Percentiles rank a stretch among this genome's conserved stretches.
phyloP scores from a whole-genome alignment of 495 filamentous ascomycete genomes.

The Lophiostoma macrostomum region DNA sequence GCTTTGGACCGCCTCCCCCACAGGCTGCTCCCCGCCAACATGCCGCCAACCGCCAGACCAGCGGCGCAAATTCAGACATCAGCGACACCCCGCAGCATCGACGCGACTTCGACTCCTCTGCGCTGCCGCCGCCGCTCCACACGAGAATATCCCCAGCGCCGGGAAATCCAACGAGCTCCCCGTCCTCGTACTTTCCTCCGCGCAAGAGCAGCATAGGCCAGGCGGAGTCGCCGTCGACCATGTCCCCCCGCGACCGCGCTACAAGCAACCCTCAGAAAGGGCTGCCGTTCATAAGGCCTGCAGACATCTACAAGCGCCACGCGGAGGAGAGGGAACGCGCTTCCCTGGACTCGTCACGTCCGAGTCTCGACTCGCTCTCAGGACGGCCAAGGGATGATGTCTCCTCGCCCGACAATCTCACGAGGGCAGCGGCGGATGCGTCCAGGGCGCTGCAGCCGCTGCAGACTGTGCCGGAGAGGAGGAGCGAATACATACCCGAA shows the following conservation, averaged over 20 bases:
- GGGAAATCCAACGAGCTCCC: constrained; percentile 11
- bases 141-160: constrained; percentile 32
- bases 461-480: constrained; percentile 56
- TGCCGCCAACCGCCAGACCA: constrained; percentile 16
- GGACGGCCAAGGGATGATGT: constrained; percentile 16
- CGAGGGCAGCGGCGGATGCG: constrained; percentile 34
- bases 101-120: constrained; percentile 42
- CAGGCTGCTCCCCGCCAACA: background rate
- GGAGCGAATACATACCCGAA: constrained; percentile 52
- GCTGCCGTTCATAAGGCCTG: constrained; percentile 66
- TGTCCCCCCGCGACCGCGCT: constrained; percentile 26
- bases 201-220: constrained; percentile 61
- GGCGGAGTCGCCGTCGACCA: constrained; percentile 22
- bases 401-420: constrained; percentile 13
- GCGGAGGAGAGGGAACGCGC: constrained; percentile 62
- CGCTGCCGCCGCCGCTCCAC: constrained; percentile 38
- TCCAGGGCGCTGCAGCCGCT: constrained; percentile 39
- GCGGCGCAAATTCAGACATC: constrained; percentile 28
- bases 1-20: background rate
- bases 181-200: constrained; percentile 46
- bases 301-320: constrained; percentile 74
- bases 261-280: constrained; percentile 45
- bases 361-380: constrained; percentile 38
- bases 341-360: constrained; percentile 50
- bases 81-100: constrained; percentile 34